Evolutionary conservation across 2,329 filamentous ascomycete genomes (phyloP), one percentile per base, ranked within the genome.

Genomic region (Aureobasidium sp.): DNA sequence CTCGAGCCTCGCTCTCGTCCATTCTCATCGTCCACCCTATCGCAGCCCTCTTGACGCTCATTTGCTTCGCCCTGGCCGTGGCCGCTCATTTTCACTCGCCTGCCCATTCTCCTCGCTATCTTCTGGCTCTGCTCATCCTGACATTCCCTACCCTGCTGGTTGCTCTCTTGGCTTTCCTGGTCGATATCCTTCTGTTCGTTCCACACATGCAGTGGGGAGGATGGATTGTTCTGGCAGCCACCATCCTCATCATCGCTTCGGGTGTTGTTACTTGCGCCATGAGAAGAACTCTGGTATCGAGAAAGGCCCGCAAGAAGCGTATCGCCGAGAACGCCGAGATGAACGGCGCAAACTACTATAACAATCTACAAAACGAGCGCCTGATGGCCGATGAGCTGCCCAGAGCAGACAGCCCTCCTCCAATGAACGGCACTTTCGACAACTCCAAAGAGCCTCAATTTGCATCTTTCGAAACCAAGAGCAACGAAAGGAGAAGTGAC

Each of bases 271-370:
- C 91, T 9, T 99, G 92, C 73, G 91, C 91, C 25, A 97, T 97
- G 91, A 88, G 94, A 66, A 86, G 93, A 64, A 95, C 92, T 2
- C 79, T 97, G 62, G 90, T 97, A 64, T 90, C 90, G 74, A 85
- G 93, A 69, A 97, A 97, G 78, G 90, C 92, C n/a, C 84, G 92
- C 65, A 92, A 94, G 81, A 90, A 87, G 79, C 85, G 91, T 49
- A 95, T 97, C 71, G 91, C 87, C 2, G 89, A 95, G 74, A 96
- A 97, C 72, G 90, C 92, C 8, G 92, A 97, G 73, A 97, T 97
- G 92, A 97, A 90, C 72, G 93, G 93, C 31, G 87, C 94, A 70
- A 94, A 92, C 71, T 97, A 88, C 73, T 97, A 95, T 75, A 74
- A 77, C 68, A 76, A 78, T 71, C 74, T 80, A 70, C 70, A 69